Conservation (phyloP, 139 green algal species). For the Yamagishiella unicocca region DNA sequence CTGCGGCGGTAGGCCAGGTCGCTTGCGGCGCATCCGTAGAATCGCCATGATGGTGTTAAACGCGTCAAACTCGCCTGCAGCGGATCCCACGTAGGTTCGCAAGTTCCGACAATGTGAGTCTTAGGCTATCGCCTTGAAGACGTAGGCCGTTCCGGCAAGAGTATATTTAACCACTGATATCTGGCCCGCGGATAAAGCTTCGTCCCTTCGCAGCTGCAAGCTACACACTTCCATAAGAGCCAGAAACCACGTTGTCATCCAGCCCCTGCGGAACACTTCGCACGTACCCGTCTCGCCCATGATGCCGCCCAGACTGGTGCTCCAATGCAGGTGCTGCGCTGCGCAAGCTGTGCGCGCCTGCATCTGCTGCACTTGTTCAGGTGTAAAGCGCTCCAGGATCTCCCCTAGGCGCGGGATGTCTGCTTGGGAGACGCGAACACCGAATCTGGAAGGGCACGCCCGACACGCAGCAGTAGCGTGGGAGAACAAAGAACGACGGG, state of each 20-base stretch:
- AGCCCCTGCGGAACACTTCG: too few species aligned
- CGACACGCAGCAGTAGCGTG: too few species aligned
- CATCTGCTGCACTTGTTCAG: neutral
- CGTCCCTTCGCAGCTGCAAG: too few species aligned
- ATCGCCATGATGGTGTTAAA: conserved; percentile 68
- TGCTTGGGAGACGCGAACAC: conserved; percentile 25
- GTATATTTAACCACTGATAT: too few species aligned
- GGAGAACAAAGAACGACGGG: too few species aligned
- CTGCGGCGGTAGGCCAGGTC: conserved; percentile 21
- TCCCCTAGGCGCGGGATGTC: conserved; percentile 24
- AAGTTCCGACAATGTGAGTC: too few species aligned
- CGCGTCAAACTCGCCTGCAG: conserved; percentile 61
- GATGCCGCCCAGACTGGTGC: conserved; percentile 59
- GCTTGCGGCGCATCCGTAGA: conserved; percentile 59
- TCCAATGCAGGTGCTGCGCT: conserved; percentile 65
- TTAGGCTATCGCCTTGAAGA: too few species aligned
- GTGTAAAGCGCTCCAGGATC: neutral
- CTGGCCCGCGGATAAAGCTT: too few species aligned
- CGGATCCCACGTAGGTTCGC: too few species aligned
- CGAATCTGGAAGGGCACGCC: conserved; percentile 14
- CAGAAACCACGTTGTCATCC: too few species aligned
- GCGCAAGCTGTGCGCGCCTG: conserved; percentile 49
- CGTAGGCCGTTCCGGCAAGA: too few species aligned
- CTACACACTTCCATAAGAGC: too few species aligned
- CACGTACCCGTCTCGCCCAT: conserved; percentile 54